Evolutionary conservation across 306 rosid genomes (phyloP).

Genomic region (Boehmeria nivea): DNA sequence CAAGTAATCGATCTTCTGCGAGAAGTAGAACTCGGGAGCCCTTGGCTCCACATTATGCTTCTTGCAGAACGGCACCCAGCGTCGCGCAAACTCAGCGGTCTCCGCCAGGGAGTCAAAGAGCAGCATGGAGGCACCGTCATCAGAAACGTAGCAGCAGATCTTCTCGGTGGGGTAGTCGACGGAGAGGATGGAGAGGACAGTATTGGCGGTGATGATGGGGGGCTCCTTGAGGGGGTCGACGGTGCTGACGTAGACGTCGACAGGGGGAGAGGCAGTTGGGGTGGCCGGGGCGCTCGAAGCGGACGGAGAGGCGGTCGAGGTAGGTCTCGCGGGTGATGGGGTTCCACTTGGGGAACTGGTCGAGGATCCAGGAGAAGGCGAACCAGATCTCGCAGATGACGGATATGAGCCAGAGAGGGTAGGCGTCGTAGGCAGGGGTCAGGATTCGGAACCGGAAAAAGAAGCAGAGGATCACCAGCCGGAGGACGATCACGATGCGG

Average conservation of each 20-base stretch:
- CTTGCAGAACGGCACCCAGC: constrained; percentile 90
- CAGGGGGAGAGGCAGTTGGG: constrained; percentile 49
- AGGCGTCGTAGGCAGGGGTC: constrained; percentile 78
- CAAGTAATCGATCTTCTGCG: constrained; percentile 84
- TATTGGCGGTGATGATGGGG: constrained; percentile 81
- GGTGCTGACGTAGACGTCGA: constrained; percentile 74
- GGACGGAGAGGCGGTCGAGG: constrained; percentile 73
- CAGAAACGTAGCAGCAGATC: constrained; percentile 80
- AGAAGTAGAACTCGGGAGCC: constrained; percentile 87
- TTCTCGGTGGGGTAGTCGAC: constrained; percentile 89
- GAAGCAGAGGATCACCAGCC: constrained; percentile 61
- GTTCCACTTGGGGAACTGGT: constrained; percentile 89
- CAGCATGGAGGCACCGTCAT: constrained; percentile 91
- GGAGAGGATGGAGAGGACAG: constrained; percentile 69
- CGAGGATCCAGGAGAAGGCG: constrained; percentile 79
- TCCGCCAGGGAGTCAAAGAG: constrained; percentile 62
- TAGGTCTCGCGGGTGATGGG: constrained; percentile 77
- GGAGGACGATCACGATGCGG: constrained; percentile 74
- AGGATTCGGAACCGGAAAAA: constrained; percentile 75
- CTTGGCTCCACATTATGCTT: constrained; percentile 75
- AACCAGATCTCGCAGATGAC: constrained; percentile 89
- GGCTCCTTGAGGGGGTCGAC: constrained; percentile 93
- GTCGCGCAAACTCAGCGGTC: constrained; percentile 84
- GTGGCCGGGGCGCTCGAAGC: constrained; percentile 66
- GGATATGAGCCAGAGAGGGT: constrained; percentile 72